These are phyloP conservation scores for Elsinoe perseae DNA, from an alignment of 2,329 filamentous ascomycete genomes.

Conservation along the genomic window DNA sequence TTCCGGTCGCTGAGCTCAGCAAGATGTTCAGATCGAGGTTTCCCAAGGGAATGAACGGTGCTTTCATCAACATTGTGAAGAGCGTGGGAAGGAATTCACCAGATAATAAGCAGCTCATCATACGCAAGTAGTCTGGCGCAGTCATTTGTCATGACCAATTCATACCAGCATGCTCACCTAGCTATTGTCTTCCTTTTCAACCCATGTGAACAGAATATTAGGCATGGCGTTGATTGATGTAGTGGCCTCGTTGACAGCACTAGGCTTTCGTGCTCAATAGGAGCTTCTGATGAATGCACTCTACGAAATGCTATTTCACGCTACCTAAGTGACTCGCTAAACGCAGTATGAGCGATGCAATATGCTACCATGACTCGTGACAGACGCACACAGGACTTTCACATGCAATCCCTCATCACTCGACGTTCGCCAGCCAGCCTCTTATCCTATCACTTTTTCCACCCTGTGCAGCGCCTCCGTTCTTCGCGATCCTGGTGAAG, in stretches of 20 bases:
- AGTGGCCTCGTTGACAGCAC: background rate
- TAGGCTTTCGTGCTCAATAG: background rate
- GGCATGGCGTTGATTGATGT: too few species aligned
- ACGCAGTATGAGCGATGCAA: background rate
- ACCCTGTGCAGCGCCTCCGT: conserved; percentile 9
- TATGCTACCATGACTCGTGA: background rate
- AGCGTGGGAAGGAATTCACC: conserved; percentile 23
- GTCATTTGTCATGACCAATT: too few species aligned
- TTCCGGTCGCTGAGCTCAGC: conserved; percentile 36
- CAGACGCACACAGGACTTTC: background rate
- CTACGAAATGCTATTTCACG: background rate
- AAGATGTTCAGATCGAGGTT: conserved; percentile 36
- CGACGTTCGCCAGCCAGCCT: conserved; percentile 11
- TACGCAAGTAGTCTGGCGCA: background rate
- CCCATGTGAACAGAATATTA: too few species aligned
- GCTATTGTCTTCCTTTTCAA: too few species aligned
- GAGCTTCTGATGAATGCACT: background rate
- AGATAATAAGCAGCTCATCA: conserved; percentile 1
- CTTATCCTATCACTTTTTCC: conserved; percentile 3
- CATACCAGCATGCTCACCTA: too few species aligned
- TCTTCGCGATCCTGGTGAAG: conserved; percentile 12
- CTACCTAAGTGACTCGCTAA: background rate
- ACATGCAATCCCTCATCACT: background rate
- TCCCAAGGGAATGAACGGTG: conserved; percentile 29
- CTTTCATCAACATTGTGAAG: conserved; percentile 41